Conservation (phyloP, 2,329 filamentous ascomycete genomes). For the Neofusicoccum cordaticola region DNA sequence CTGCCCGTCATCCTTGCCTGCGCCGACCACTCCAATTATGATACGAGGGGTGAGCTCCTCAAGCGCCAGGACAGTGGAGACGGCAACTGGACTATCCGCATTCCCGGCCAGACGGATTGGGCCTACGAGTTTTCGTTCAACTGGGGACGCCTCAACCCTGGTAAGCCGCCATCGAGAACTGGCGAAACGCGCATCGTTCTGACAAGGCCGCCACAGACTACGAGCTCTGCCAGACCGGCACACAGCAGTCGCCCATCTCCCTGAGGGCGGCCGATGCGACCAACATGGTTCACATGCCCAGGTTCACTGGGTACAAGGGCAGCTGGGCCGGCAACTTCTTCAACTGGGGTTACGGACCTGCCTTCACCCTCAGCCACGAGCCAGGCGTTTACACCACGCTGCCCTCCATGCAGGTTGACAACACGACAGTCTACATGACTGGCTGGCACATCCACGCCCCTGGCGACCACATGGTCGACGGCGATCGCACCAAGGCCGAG, state of each 20-base stretch:
- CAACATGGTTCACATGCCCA: constrained; percentile 39
- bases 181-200: too few species aligned
- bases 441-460: constrained; percentile 54
- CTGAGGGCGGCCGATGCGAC: constrained; percentile 42
- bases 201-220: constrained; percentile 31
- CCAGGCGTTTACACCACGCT: constrained; percentile 37
- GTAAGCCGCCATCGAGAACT: constrained; percentile 20
- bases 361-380: constrained; percentile 40
- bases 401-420: constrained; percentile 46
- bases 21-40: not conserved
- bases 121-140: constrained; percentile 39
- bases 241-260: constrained; percentile 50
- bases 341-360: constrained; percentile 52
- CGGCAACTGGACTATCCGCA: not conserved
- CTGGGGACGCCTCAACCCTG: constrained; percentile 38
- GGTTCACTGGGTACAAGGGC: constrained; percentile 41
- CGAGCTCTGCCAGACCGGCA: constrained; percentile 49
- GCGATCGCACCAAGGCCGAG: constrained; percentile 45
- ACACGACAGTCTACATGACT: constrained; percentile 47
- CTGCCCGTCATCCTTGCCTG: not conserved
- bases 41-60: not conserved
- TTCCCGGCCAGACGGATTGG: constrained; percentile 23
- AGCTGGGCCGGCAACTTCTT: constrained; percentile 40
- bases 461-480: constrained; percentile 49
- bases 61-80: not conserved